Percentiles rank a stretch among this genome's conserved stretches.
phyloP scores from a whole-genome alignment of 2,329 filamentous ascomycete genomes.

The Colletotrichum spaethianum region DNA sequence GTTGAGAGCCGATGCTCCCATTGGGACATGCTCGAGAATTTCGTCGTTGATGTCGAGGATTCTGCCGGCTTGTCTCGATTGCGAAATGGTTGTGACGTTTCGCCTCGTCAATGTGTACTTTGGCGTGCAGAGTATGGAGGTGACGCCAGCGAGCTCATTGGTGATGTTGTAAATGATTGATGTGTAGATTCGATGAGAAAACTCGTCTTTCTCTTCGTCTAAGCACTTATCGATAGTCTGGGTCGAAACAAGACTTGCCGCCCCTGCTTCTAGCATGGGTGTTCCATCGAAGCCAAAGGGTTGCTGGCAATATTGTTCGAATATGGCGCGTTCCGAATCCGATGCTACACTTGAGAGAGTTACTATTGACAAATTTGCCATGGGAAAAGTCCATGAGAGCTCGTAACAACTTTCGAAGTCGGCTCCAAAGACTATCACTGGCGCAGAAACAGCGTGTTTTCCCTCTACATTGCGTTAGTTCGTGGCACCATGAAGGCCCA shows the following conservation, averaged over 20 bases:
- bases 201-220: neutral
- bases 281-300: neutral
- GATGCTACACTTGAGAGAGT: neutral
- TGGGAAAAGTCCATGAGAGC: neutral
- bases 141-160: neutral
- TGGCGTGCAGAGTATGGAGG: neutral
- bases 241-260: neutral
- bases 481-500: neutral
- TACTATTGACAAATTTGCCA: neutral
- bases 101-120: neutral
- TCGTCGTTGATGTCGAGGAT: neutral
- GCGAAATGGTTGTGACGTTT: neutral
- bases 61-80: neutral
- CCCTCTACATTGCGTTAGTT: neutral
- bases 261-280: neutral
- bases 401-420: neutral
- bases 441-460: neutral
- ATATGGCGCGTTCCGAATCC: neutral
- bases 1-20: neutral
- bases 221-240: neutral
- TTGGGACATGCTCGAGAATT: neutral
- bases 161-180: neutral
- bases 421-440: slow-evolving; percentile 1
- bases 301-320: neutral
- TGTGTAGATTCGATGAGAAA: neutral